A percentile compares a stretch with the other conserved stretches of the same genome.
These are phyloP conservation scores for Cutaneotrichosporon arboriforme DNA, from an alignment of 1,284 basidiomycete species.

Conservation along the genomic window DNA sequence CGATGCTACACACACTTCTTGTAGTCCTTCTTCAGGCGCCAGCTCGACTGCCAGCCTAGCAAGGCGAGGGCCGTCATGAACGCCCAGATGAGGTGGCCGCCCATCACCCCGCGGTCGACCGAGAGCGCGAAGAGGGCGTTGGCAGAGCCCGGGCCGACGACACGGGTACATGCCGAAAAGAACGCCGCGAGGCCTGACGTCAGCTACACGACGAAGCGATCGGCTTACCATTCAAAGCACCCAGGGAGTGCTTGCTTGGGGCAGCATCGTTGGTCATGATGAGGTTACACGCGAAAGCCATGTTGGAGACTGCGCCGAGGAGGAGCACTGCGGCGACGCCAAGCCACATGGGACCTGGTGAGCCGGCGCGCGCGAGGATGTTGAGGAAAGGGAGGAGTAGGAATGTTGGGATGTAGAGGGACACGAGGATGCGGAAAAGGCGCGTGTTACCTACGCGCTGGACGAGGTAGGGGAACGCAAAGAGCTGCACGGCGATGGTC, in stretches of 20 bases:
- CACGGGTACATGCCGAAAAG: slow-evolving; percentile 28
- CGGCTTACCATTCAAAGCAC: slow-evolving; percentile 28
- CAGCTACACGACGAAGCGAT: slow-evolving; percentile 8
- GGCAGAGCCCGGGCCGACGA: slow-evolving; percentile 32
- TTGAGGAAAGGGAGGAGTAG: slow-evolving; percentile 34
- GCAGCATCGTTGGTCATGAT: slow-evolving; percentile 38
- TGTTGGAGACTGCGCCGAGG: slow-evolving; percentile 24
- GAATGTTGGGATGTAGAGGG: slow-evolving; percentile 35
- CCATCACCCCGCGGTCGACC: slow-evolving; percentile 32
- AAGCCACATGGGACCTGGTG: slow-evolving; percentile 28
- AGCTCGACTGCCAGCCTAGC: slow-evolving; percentile 16
- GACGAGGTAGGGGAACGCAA: slow-evolving; percentile 38
- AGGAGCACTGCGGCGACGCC: slow-evolving; percentile 16
- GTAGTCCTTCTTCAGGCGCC: slow-evolving; percentile 4
- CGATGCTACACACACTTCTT: not conserved
- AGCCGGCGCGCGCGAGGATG: slow-evolving; percentile 24
- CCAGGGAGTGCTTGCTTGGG: slow-evolving; percentile 25
- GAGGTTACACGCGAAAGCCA: slow-evolving; percentile 41
- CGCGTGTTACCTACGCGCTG: slow-evolving; percentile 29
- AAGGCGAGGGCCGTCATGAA: slow-evolving; percentile 19
- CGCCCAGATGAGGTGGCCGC: slow-evolving; percentile 37
- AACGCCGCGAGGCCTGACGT: slow-evolving; percentile 11
- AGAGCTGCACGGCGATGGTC: slow-evolving; percentile 36
- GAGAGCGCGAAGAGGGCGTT: slow-evolving; percentile 37
- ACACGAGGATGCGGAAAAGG: slow-evolving; percentile 30